phyloP scores from a whole-genome alignment of 345 rosid species.

The Euclidium syriacum region DNA sequence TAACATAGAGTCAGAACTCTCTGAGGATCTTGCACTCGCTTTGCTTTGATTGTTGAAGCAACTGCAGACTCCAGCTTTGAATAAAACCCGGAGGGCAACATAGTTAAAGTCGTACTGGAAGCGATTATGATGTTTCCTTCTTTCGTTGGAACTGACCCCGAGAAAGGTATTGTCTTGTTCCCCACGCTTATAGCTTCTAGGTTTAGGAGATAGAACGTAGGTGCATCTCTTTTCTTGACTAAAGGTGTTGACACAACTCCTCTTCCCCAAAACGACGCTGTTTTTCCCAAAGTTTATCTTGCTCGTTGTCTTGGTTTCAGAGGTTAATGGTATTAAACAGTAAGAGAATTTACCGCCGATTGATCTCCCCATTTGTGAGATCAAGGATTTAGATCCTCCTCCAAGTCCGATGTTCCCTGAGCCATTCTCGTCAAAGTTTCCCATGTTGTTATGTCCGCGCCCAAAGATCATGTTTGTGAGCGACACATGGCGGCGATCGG shows the following conservation, averaged over 20 bases:
- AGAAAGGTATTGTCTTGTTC: background rate
- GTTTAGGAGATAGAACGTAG: background rate
- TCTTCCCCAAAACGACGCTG: background rate
- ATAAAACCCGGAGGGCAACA: slow-evolving; percentile 25
- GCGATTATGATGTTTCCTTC: slow-evolving; percentile 47
- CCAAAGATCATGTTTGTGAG: slow-evolving; percentile 8
- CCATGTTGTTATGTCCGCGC: slow-evolving; percentile 9
- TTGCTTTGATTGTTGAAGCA: background rate
- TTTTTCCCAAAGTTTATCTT: slow-evolving; percentile 17
- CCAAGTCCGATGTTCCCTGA: slow-evolving; percentile 25
- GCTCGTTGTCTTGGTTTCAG: background rate
- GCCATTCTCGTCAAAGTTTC: background rate
- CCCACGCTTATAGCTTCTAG: slow-evolving; percentile 20
- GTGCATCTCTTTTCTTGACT: background rate
- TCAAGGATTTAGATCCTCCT: slow-evolving; percentile 8
- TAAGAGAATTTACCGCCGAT: slow-evolving; percentile 21
- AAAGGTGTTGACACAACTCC: slow-evolving; percentile 23
- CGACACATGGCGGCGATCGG: background rate
- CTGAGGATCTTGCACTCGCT: slow-evolving; percentile 14
- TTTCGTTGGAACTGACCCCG: background rate
- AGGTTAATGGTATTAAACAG: slow-evolving; percentile 19
- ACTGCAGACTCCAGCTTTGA: slow-evolving; percentile 25
- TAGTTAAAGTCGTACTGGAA: slow-evolving; percentile 47
- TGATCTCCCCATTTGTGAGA: slow-evolving; percentile 8
- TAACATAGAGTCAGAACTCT: slow-evolving; percentile 31